Conservation (phyloP, 2,329 filamentous ascomycete species). For the Alternaria consortialis region DNA sequence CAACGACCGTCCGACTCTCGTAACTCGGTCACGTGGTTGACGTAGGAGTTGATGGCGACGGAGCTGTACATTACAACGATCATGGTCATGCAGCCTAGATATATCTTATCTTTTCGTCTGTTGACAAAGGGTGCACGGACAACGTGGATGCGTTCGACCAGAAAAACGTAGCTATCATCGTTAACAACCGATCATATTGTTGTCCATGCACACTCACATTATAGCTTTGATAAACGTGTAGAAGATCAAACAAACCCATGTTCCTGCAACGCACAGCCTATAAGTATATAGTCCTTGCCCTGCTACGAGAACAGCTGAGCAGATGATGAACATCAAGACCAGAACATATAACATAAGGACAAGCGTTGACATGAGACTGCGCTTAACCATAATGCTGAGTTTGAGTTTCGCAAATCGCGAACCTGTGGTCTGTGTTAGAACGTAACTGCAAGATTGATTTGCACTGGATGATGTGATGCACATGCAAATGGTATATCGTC, state of each 20-base stretch:
- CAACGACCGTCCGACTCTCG: conserved; percentile 40
- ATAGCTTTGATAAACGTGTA: conserved; percentile 46
- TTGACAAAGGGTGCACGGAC: conserved; percentile 43
- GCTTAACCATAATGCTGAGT: conserved; percentile 6
- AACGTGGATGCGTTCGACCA: conserved; percentile 52
- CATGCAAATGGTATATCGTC: neutral
- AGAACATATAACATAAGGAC: conserved; percentile 28
- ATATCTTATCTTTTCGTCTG: conserved; percentile 47
- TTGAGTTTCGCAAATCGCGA: conserved; percentile 4
- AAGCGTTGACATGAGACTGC: conserved; percentile 27
- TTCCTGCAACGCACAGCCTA: conserved; percentile 40
- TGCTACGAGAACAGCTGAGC: conserved; percentile 35
- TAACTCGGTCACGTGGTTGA: conserved; percentile 43
- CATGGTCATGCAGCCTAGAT: conserved; percentile 38
- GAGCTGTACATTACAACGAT: conserved; percentile 31
- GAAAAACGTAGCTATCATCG: conserved; percentile 45
- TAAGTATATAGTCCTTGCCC: conserved; percentile 40
- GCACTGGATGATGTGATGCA: neutral
- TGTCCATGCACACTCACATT: conserved; percentile 19
- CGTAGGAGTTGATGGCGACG: conserved; percentile 36
- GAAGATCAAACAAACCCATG: conserved; percentile 50
- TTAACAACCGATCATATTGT: neutral
- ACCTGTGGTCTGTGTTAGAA: conserved; percentile 2
- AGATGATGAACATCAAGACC: conserved; percentile 28
- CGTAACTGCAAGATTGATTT: neutral